Conservation (phyloP, 2,329 filamentous ascomycete species). For the Cordyceps cateniannulata region DNA sequence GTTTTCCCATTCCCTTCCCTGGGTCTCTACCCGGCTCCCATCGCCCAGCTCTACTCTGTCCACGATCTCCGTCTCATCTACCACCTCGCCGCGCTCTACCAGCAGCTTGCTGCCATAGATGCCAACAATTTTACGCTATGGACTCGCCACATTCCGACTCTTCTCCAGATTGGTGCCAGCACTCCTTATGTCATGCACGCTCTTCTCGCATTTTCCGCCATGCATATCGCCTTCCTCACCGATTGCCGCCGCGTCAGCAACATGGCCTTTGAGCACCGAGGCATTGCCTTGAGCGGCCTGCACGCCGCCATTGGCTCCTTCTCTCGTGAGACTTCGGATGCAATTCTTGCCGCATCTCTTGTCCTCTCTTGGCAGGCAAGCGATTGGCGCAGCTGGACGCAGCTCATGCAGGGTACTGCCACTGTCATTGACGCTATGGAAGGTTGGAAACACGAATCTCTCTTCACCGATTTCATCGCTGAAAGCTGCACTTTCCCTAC, state of each 20-base stretch:
- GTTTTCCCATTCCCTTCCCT: slow-evolving; percentile 81
- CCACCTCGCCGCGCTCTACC: slow-evolving; percentile 79
- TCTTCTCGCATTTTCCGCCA: slow-evolving; percentile 87
- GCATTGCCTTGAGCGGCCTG: slow-evolving; percentile 76
- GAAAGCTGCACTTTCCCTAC: slow-evolving; percentile 70
- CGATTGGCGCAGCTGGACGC: slow-evolving; percentile 93
- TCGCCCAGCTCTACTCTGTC: slow-evolving; percentile 64
- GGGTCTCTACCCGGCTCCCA: slow-evolving; percentile 66
- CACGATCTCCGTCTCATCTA: slow-evolving; percentile 85
- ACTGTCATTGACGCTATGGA: slow-evolving; percentile 91
- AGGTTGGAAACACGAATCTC: slow-evolving; percentile 81
- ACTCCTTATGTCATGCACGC: slow-evolving; percentile 92
- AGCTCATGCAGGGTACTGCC: slow-evolving; percentile 84
- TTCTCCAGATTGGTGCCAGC: slow-evolving; percentile 69
- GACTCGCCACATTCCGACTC: slow-evolving; percentile 81
- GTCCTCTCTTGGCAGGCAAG: slow-evolving; percentile 93
- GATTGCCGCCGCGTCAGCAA: slow-evolving; percentile 79
- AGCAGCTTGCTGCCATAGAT: slow-evolving; percentile 70
- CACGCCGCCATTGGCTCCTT: slow-evolving; percentile 83
- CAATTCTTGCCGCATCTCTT: slow-evolving; percentile 83
- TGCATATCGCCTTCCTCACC: slow-evolving; percentile 85
- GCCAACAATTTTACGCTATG: slow-evolving; percentile 83
- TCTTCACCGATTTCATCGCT: slow-evolving; percentile 75
- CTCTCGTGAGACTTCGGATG: slow-evolving; percentile 80
- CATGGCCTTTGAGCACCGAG: slow-evolving; percentile 83